A percentile compares a stretch with the other conserved stretches of the same genome.
phyloP scores from a whole-genome alignment of 768 basidiomycete species.

The Dictyophora rubrovolvata region DNA sequence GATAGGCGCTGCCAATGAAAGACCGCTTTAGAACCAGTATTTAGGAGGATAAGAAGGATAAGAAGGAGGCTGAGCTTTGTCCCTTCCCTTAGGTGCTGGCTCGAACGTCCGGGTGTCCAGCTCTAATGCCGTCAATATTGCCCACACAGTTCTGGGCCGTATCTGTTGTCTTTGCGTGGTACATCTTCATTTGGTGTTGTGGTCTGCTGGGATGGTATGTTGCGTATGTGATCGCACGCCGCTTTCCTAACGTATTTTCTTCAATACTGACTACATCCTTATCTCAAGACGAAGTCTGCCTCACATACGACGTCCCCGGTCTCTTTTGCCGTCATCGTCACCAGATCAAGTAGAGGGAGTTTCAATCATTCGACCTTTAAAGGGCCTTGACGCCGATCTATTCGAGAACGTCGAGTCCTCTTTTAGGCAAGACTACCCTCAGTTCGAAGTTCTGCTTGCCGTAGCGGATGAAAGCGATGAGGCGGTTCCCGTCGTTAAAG shows the following conservation, averaged over 20 bases:
- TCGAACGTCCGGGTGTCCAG: neutral
- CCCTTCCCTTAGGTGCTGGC: neutral
- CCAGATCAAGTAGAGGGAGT: constrained; percentile 63
- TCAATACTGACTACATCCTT: neutral
- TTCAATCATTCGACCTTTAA: constrained; percentile 87
- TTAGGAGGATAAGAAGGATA: too few relatives aligned
- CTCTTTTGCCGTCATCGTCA: constrained; percentile 43
- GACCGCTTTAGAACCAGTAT: too few relatives aligned
- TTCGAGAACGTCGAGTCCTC: constrained; percentile 95
- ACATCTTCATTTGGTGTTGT: constrained; percentile 1
- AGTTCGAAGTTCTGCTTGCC: constrained; percentile 84
- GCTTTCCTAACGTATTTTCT: neutral
- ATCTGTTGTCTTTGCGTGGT: neutral
- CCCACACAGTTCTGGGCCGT: neutral
- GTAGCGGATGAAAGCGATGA: constrained; percentile 83
- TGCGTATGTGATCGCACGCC: constrained; percentile 2
- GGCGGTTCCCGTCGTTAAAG: constrained; percentile 72
- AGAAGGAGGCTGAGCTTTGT: too few relatives aligned
- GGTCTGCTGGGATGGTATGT: constrained; percentile 5
- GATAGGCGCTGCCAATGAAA: too few relatives aligned
- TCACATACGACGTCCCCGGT: constrained; percentile 60
- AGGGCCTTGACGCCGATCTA: constrained; percentile 92
- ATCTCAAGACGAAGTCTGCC: constrained; percentile 29
- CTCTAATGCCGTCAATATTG: neutral
- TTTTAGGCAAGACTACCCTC: constrained; percentile 84